Conservation (phyloP, 495 filamentous ascomycete genomes). For the Glonium stellatum region DNA sequence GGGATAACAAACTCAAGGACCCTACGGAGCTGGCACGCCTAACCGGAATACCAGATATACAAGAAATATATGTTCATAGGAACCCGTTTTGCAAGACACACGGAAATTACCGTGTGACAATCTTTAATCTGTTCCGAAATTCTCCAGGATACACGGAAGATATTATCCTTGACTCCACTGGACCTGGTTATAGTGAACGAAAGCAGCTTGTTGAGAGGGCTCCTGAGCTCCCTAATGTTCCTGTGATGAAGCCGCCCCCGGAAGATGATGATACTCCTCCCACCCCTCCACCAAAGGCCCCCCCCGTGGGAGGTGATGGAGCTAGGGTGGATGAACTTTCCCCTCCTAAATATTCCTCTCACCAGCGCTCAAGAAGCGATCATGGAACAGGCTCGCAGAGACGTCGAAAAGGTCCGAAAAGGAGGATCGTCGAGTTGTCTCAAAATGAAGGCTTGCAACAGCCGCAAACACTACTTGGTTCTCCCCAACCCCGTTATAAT, state of each 20-base stretch:
- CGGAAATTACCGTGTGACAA: constrained; percentile 71
- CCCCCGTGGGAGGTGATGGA: constrained; percentile 46
- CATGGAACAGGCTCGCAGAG: constrained; percentile 25
- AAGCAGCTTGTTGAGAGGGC: constrained; percentile 78
- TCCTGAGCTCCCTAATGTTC: constrained; percentile 63
- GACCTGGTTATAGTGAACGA: constrained; percentile 73
- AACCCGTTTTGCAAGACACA: constrained; percentile 91
- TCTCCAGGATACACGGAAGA: constrained; percentile 88
- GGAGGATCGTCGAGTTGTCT: constrained; percentile 79
- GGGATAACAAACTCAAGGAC: constrained; percentile 86
- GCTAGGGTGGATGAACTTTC: neutral
- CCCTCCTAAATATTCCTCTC: constrained; percentile 5
- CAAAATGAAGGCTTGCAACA: constrained; percentile 42
- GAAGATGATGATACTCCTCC: constrained; percentile 38
- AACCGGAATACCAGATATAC: constrained; percentile 82
- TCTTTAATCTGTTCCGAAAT: constrained; percentile 94
- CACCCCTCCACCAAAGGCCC: constrained; percentile 8
- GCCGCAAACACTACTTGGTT: neutral
- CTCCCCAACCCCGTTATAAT: neutral
- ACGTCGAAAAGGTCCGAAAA: constrained; percentile 48
- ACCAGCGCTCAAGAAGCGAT: constrained; percentile 29
- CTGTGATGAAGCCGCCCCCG: constrained; percentile 61
- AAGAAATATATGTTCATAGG: constrained; percentile 80
- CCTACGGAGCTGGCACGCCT: constrained; percentile 85
- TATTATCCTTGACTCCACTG: constrained; percentile 76